Percentiles rank a stretch among this genome's conserved stretches.
Evolutionary conservation across 208 protist species (phyloP).

Genomic region (Acanthamoeba quina): DNA sequence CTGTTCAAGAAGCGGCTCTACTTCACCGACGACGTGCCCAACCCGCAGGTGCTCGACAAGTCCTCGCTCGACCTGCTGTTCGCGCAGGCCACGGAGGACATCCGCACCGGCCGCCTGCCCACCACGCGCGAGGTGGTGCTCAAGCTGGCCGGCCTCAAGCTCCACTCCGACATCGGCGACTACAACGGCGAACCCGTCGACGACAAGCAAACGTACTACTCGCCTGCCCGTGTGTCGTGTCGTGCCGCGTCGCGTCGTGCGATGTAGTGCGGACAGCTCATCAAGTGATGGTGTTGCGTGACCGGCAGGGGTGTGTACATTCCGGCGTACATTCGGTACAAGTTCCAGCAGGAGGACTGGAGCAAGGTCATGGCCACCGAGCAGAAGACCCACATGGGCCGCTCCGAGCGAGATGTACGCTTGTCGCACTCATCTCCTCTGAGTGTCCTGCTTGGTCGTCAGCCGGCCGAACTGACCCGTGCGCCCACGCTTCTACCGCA

Average conservation of each 20-base stretch:
- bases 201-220: constrained; percentile 19
- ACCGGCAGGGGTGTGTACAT: constrained; percentile 28
- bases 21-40: constrained; percentile 25
- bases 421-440: background rate
- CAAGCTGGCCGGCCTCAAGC: constrained; percentile 46
- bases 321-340: constrained; percentile 60
- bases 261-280: background rate
- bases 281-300: background rate
- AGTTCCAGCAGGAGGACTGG: constrained; percentile 67
- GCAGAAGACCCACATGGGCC: background rate
- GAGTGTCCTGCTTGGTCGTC: background rate
- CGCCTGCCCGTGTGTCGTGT: background rate
- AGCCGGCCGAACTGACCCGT: background rate
- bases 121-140: constrained; percentile 56
- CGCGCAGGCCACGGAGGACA: constrained; percentile 56
- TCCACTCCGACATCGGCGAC: constrained; percentile 24
- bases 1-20: constrained; percentile 65
- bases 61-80: constrained; percentile 56
- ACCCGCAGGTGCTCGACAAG: constrained; percentile 51
- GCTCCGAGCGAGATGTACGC: background rate
- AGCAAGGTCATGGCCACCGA: background rate
- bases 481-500: background rate
- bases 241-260: no score
- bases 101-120: constrained; percentile 56
- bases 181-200: constrained; percentile 1